A percentile compares a stretch with the other conserved stretches of the same genome.
Conservation (phyloP, 73 alveolate species). For the Paramecium tetraurelia region DNA sequence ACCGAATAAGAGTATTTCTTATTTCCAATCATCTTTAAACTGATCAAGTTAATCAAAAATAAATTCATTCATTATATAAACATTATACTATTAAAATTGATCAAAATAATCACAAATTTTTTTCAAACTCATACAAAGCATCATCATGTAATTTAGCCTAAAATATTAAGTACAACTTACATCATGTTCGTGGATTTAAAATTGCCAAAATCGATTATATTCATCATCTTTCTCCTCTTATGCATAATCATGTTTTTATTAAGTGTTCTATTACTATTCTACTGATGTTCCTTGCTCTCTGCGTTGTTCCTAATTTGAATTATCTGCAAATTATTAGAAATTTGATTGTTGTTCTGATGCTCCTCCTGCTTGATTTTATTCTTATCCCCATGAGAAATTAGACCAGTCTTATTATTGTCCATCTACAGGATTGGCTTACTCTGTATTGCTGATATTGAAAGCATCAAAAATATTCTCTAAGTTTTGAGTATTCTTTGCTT, state of each 20-base stretch:
- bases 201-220: not conserved
- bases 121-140: constrained; percentile 14
- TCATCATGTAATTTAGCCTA: not conserved
- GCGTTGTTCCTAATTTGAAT: not conserved
- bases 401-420: not conserved
- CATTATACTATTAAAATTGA: not conserved
- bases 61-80: not conserved
- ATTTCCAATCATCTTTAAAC: too few relatives aligned
- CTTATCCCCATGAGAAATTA: not conserved
- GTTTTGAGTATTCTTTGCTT: not conserved
- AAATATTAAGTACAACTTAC: not conserved
- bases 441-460: not conserved
- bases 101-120: not conserved
- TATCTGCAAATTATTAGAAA: not conserved
- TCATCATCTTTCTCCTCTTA: not conserved
- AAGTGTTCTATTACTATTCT: not conserved
- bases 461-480: not conserved
- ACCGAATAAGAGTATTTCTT: too few relatives aligned
- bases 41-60: too few relatives aligned
- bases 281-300: not conserved
- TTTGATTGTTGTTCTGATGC: not conserved
- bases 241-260: not conserved
- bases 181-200: not conserved
- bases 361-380: not conserved
- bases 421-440: not conserved